Base-by-base conservation (phyloP, 2,329 filamentous ascomycete species). In the Venturia carpophila region DNA sequence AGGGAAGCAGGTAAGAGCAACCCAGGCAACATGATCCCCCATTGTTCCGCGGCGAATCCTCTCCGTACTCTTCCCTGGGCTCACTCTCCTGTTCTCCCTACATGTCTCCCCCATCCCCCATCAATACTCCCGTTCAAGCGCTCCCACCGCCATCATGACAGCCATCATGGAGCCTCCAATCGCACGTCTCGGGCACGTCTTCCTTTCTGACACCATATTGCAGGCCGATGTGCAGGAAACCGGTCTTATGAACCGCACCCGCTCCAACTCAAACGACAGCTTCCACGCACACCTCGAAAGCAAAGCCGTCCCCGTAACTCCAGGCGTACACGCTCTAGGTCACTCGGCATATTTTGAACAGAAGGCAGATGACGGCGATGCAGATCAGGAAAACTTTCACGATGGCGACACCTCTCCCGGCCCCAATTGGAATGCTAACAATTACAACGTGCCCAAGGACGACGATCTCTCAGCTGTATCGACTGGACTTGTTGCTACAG, bases 231-330 rank as follows among this genome's bases (percentile, higher is more conserved):
- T 37, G 17, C 60, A 62, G 37, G 60, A 62, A 43, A 62, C 39
- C 2, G 60, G 43, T 21, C 60, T 47, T 13, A 17, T 47, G 27
- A 58, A 21, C 15, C 52, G 52, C 19, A 19, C 27, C 3, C 52
- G 52, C 52, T 15, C 27, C 30, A 58, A 34, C 21, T 58, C 52
- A n/a, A 58, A 58, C 27, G 60, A 42, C 39, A 62, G 39, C 21
- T 42, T 47, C 6, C 34, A 63, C 24, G 61, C 61, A 49, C 61
- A 63, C 30, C 45, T 49, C 39, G 30, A 27, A 13, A 39, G 61
- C 45, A 49, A 47, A n/a, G 61, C 42, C 24, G 61, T 78, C 19
- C 77, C 77, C 15, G 78, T 79, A 62, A 79, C 78, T 13, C 78
- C 78, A 24, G 77, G 75, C 60, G 71, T 77, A 6, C 73, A 75